phyloP scores from a whole-genome alignment of 2,329 filamentous ascomycete species.

The Teratosphaeriaceae sp. region DNA sequence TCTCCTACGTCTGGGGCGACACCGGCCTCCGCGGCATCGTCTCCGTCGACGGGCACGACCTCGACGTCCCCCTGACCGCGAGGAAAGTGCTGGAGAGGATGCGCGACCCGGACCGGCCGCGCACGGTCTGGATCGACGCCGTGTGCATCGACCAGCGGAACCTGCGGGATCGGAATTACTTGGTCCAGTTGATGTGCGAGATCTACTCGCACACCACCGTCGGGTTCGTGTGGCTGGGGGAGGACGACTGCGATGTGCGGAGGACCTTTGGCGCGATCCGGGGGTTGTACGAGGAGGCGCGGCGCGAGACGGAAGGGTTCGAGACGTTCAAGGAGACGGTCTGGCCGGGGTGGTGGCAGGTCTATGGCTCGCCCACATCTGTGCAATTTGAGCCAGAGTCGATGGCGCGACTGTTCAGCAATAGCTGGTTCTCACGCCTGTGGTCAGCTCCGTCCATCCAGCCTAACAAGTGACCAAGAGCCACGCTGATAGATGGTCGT shows the following conservation, averaged over 20 bases:
- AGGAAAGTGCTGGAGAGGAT: neutral
- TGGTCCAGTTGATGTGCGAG: neutral
- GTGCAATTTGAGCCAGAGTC: neutral
- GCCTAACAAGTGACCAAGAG: neutral
- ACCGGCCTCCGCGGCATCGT: neutral
- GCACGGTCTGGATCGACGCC: neutral
- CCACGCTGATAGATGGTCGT: neutral
- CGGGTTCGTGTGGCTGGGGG: constrained; percentile 1
- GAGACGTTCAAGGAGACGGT: constrained; percentile 3
- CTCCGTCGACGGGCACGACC: neutral
- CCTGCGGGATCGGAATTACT: neutral
- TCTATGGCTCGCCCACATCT: neutral
- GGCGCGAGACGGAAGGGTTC: neutral
- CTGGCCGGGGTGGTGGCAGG: neutral
- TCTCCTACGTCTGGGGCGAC: constrained; percentile 3
- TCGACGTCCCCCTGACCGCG: neutral
- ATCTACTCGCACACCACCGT: neutral
- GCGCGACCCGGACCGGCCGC: neutral
- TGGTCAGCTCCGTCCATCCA: neutral
- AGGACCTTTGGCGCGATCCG: neutral
- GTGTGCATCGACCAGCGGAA: constrained; percentile 1
- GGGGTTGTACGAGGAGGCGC: neutral
- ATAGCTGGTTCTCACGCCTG: neutral
- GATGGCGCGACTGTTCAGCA: neutral
- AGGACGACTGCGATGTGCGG: neutral